A percentile compares a stretch with the other conserved stretches of the same genome.
These are phyloP conservation scores for Chalciporus pseudorubinellus DNA, from an alignment of 768 basidiomycete species.

Conservation along the genomic window DNA sequence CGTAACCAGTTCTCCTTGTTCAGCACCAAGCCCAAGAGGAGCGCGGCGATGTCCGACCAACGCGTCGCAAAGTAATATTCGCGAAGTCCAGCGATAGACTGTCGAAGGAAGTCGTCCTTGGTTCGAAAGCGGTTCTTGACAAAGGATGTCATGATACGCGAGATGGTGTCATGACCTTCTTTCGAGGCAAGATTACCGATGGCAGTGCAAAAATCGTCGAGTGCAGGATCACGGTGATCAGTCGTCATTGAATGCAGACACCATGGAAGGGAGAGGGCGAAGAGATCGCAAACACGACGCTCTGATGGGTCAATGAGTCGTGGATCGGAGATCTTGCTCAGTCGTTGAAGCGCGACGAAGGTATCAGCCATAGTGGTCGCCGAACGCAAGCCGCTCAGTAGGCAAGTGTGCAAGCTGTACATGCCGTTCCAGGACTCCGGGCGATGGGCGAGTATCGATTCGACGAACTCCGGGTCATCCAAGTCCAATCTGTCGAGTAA, in stretches of 20 bases:
- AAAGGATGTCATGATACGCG: conserved; percentile 87
- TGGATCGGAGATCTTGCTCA: conserved; percentile 59
- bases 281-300: conserved; percentile 76
- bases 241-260: conserved; percentile 76
- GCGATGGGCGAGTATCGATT: conserved; percentile 63
- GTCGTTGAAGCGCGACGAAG: conserved; percentile 61
- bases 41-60: conserved; percentile 79
- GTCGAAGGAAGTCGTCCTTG: conserved; percentile 89
- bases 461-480: conserved; percentile 61
- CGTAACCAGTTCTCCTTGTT: conserved; percentile 82
- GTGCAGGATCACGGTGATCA: conserved; percentile 53
- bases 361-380: conserved; percentile 64
- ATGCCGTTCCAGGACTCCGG: conserved; percentile 71
- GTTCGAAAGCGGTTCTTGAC: conserved; percentile 85
- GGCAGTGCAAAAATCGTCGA: conserved; percentile 71
- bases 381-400: conserved; percentile 80
- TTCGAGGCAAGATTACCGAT: conserved; percentile 68
- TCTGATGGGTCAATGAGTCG: conserved; percentile 69
- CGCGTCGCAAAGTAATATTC: conserved; percentile 77
- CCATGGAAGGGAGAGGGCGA: conserved; percentile 83
- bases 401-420: conserved; percentile 62
- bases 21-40: conserved; percentile 83
- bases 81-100: conserved; percentile 80
- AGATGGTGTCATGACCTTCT: conserved; percentile 75
- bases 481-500: conserved; percentile 71